These are phyloP conservation scores for Penicillium olsonii DNA, from an alignment of 2,329 filamentous ascomycete species.

Conservation along the genomic window DNA sequence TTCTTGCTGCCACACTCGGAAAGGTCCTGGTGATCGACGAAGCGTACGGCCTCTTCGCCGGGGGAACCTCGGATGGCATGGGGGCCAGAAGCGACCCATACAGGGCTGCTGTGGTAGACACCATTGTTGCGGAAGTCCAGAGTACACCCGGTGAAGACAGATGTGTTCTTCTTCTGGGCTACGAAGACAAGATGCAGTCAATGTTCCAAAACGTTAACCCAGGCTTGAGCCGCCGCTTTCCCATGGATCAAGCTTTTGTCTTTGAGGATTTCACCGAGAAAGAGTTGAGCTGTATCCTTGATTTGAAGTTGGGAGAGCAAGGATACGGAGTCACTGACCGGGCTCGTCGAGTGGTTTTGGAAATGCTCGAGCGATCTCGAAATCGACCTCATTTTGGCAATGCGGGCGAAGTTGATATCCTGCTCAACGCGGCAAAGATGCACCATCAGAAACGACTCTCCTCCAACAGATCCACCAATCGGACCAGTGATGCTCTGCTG, in stretches of 20 bases:
- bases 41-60: slow-evolving; percentile 65
- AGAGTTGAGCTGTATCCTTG: slow-evolving; percentile 61
- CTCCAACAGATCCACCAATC: slow-evolving; percentile 15
- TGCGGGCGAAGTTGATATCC: slow-evolving; percentile 71
- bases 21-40: slow-evolving; percentile 82
- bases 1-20: slow-evolving; percentile 65
- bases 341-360: slow-evolving; percentile 58
- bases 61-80: slow-evolving; percentile 26
- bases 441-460: slow-evolving; percentile 50
- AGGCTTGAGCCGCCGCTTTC: slow-evolving; percentile 67
- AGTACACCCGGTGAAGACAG: slow-evolving; percentile 69
- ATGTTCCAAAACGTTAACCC: slow-evolving; percentile 78
- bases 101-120: slow-evolving; percentile 69
- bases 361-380: slow-evolving; percentile 61
- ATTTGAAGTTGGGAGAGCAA: slow-evolving; percentile 62
- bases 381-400: slow-evolving; percentile 71
- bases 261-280: slow-evolving; percentile 68
- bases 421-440: slow-evolving; percentile 61
- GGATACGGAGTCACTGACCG: slow-evolving; percentile 55
- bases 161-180: slow-evolving; percentile 71
- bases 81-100: slow-evolving; percentile 48
- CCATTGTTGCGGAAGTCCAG: slow-evolving; percentile 72
- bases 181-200: slow-evolving; percentile 66
- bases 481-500: slow-evolving; percentile 4
- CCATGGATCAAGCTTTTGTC: slow-evolving; percentile 61